Conservation (phyloP, 805 yeast genomes). For the Cephaloascus albidus region DNA sequence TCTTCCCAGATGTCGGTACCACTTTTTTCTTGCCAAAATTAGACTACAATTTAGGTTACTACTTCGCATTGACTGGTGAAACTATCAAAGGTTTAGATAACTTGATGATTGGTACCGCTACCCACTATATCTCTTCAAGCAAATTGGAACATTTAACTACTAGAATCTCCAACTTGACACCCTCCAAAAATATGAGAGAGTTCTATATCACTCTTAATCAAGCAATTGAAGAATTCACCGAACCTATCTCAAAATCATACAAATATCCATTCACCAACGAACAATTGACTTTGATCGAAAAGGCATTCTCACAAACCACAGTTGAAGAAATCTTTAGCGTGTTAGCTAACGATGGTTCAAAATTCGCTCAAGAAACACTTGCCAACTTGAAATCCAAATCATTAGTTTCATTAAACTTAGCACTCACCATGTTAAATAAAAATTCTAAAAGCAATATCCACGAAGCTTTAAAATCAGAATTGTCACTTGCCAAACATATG, state of each 20-base stretch:
- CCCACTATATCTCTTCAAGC: conserved; percentile 74
- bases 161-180: conserved; percentile 55
- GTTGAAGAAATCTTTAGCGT: conserved; percentile 49
- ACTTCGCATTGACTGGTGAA: conserved; percentile 80
- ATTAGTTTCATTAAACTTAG: conserved; percentile 68
- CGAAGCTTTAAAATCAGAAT: conserved; percentile 63
- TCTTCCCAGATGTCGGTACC: conserved; percentile 93
- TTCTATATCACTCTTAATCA: conserved; percentile 52
- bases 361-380: conserved; percentile 55
- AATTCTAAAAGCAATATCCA: conserved; percentile 51
- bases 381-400: conserved; percentile 57
- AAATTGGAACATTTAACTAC: conserved; percentile 52
- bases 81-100: conserved; percentile 70
- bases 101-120: conserved; percentile 78
- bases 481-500: conserved; percentile 70
- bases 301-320: conserved; percentile 45
- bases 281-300: conserved; percentile 57
- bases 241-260: conserved; percentile 54
- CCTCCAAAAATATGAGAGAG: conserved; percentile 18
- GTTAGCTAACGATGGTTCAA: conserved; percentile 44
- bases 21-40: conserved; percentile 80
- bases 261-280: conserved; percentile 46
- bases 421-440: conserved; percentile 56
- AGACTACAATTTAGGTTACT: conserved; percentile 78
- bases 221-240: conserved; percentile 72